phyloP scores from a whole-genome alignment of 148 eudicot species.

The Dianthus caryophyllus region DNA sequence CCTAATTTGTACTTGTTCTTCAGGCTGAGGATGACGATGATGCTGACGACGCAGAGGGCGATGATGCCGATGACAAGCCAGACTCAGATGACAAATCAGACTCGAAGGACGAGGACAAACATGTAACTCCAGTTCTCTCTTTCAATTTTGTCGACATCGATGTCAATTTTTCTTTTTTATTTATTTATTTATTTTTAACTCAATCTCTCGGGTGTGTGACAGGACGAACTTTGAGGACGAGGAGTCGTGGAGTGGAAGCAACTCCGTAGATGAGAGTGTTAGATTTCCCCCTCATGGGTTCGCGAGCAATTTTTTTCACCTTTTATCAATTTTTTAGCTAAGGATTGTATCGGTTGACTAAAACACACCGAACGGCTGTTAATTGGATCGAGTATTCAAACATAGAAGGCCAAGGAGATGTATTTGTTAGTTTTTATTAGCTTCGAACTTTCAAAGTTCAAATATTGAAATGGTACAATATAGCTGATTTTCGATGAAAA shows the following conservation, averaged over 20 bases:
- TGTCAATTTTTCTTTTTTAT: too few species aligned
- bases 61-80: slow-evolving; percentile 22
- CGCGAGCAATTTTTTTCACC: slow-evolving; percentile 11
- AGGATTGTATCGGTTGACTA: slow-evolving; percentile 23
- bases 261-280: slow-evolving; percentile 11
- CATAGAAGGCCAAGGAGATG: slow-evolving; percentile 4
- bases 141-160: too few species aligned
- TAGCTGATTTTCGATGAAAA: too few species aligned
- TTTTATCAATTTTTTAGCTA: slow-evolving; percentile 13
- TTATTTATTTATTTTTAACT: neutral
- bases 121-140: slow-evolving; percentile 28
- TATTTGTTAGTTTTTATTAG: neutral
- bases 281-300: slow-evolving; percentile 16
- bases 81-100: slow-evolving; percentile 31
- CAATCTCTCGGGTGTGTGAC: slow-evolving; percentile 18
- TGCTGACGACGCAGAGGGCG: slow-evolving; percentile 31
- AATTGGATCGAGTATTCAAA: neutral
- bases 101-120: slow-evolving; percentile 29
- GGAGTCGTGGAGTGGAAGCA: slow-evolving; percentile 11
- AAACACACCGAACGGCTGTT: slow-evolving; percentile 15
- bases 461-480: slow-evolving; percentile 11
- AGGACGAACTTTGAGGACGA: slow-evolving; percentile 72
- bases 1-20: slow-evolving; percentile 4
- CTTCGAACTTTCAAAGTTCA: neutral
- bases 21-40: slow-evolving; percentile 69